phyloP scores from a whole-genome alignment of 1,284 basidiomycete genomes.

The Inonotus hispidus region DNA sequence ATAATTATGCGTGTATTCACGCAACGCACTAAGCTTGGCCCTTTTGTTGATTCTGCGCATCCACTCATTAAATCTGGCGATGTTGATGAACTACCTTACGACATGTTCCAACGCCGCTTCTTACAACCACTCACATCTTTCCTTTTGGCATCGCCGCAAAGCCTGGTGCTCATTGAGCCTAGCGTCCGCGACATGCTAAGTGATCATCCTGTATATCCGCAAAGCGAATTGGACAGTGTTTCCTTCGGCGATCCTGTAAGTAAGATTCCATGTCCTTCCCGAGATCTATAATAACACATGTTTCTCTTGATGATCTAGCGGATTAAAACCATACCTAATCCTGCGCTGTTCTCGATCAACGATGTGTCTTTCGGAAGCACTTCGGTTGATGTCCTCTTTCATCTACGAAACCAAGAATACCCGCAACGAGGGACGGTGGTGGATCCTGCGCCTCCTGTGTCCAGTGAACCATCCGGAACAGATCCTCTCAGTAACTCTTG shows the following conservation, averaged over 20 bases:
- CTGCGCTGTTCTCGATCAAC: slow-evolving; percentile 80
- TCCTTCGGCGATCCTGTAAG: slow-evolving; percentile 44
- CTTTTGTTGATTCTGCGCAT: slow-evolving; percentile 81
- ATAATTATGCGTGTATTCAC: background rate
- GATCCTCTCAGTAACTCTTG: slow-evolving; percentile 79
- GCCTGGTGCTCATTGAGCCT: slow-evolving; percentile 74
- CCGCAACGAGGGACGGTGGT: slow-evolving; percentile 67
- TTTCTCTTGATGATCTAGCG: slow-evolving; percentile 39
- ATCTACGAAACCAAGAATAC: slow-evolving; percentile 82
- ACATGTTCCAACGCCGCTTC: slow-evolving; percentile 71
- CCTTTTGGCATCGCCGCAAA: slow-evolving; percentile 58
- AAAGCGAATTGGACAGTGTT: slow-evolving; percentile 59
- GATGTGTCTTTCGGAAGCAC: slow-evolving; percentile 74
- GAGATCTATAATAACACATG: too few species aligned
- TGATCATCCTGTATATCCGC: slow-evolving; percentile 83
- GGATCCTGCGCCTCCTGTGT: slow-evolving; percentile 39
- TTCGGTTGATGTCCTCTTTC: slow-evolving; percentile 86
- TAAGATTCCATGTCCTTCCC: slow-evolving; percentile 20
- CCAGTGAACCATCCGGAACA: slow-evolving; percentile 25
- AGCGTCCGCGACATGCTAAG: slow-evolving; percentile 79
- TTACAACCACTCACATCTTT: slow-evolving; percentile 54
- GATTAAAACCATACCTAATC: slow-evolving; percentile 82
- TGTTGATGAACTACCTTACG: slow-evolving; percentile 54
- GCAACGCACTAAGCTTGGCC: slow-evolving; percentile 49
- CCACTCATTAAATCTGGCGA: slow-evolving; percentile 70